Conservation (phyloP, 1,284 basidiomycete genomes). For the Rhodotorula glutinis region DNA sequence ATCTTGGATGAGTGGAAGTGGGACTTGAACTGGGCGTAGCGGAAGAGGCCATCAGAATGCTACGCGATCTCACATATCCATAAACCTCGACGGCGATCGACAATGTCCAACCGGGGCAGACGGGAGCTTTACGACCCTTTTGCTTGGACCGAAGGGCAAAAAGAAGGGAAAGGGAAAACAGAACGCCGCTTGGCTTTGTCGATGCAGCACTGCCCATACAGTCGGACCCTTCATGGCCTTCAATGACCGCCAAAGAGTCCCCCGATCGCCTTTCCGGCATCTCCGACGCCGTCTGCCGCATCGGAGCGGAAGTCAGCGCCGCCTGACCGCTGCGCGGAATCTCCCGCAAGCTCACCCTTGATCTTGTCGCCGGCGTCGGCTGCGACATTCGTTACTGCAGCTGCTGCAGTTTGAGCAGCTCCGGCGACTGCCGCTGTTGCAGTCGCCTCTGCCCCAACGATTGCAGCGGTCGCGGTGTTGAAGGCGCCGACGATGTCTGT, state of each 20-base stretch:
- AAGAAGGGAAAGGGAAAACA: not conserved
- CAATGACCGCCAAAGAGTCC: slow-evolving; percentile 7
- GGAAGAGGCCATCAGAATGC: too few relatives aligned
- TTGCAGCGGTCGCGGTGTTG: not conserved
- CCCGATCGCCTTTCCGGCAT: not conserved
- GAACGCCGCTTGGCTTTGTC: not conserved
- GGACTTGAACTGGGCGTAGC: slow-evolving; percentile 19
- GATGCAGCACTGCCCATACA: too few relatives aligned
- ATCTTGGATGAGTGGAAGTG: slow-evolving; percentile 21
- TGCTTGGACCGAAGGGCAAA: not conserved
- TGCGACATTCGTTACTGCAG: not conserved
- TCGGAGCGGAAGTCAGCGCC: not conserved
- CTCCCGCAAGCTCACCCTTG: not conserved
- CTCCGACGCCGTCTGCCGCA: not conserved
- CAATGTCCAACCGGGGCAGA: not conserved
- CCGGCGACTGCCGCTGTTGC: not conserved
- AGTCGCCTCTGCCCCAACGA: not conserved
- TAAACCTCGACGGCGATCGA: not conserved
- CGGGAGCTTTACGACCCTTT: not conserved
- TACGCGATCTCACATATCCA: too few relatives aligned
- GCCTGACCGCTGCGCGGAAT: too few relatives aligned
- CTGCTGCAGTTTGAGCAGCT: not conserved
- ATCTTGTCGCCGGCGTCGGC: not conserved
- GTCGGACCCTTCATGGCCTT: too few relatives aligned
- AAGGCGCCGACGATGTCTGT: slow-evolving; percentile 3